These are phyloP conservation scores for Oryza longistaminata DNA, from an alignment of 176 grass and related monocot species.

Conservation along the genomic window DNA sequence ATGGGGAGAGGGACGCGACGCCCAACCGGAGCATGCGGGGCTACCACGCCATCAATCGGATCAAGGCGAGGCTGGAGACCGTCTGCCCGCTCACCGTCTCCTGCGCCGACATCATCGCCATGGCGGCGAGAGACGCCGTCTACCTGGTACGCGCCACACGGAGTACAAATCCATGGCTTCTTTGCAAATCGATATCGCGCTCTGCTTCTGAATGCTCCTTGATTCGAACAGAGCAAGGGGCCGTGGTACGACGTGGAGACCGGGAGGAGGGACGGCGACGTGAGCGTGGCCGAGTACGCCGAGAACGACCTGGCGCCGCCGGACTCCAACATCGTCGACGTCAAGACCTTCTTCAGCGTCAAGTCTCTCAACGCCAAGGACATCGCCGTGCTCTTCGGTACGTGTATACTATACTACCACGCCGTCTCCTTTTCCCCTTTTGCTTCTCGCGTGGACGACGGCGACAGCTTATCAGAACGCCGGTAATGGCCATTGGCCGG, in stretches of 20 bases:
- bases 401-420: neutral
- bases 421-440: neutral
- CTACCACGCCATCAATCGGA: slow-evolving; percentile 47
- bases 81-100: slow-evolving; percentile 57
- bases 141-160: slow-evolving; percentile 14
- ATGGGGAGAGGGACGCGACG: slow-evolving; percentile 52
- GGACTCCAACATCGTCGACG: slow-evolving; percentile 68
- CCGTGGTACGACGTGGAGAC: slow-evolving; percentile 62
- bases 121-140: slow-evolving; percentile 57
- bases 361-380: slow-evolving; percentile 61
- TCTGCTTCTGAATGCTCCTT: neutral
- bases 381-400: slow-evolving; percentile 63
- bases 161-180: neutral
- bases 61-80: slow-evolving; percentile 56
- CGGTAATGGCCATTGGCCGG: neutral
- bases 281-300: slow-evolving; percentile 52
- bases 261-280: slow-evolving; percentile 55
- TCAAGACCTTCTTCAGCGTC: slow-evolving; percentile 70
- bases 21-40: slow-evolving; percentile 57
- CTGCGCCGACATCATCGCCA: slow-evolving; percentile 63
- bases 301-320: slow-evolving; percentile 60
- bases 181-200: too few relatives aligned
- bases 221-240: slow-evolving; percentile 37
- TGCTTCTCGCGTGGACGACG: slow-evolving; percentile 9
- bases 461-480: slow-evolving; percentile 7